A percentile compares a stretch with the other conserved stretches of the same genome.
Evolutionary conservation across 805 yeast genomes (phyloP).

Genomic region (Ogataea henricii): DNA sequence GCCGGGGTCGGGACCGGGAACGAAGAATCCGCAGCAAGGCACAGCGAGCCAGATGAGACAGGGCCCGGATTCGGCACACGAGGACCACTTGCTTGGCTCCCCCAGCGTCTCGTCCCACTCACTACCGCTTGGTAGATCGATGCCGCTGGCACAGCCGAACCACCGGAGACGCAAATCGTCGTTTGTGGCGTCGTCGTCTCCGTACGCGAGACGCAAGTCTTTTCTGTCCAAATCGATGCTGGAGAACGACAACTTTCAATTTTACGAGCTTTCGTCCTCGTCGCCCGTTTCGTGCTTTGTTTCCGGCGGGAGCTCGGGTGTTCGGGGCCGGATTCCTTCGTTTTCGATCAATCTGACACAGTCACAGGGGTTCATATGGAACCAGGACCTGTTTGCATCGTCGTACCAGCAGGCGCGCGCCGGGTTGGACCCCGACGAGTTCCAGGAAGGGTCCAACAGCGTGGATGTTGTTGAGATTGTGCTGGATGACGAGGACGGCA

Average conservation of each 20-base stretch:
- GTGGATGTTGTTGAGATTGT: slow-evolving; percentile 31
- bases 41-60: background rate
- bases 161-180: slow-evolving; percentile 32
- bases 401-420: slow-evolving; percentile 62
- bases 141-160: slow-evolving; percentile 3
- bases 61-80: background rate
- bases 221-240: slow-evolving; percentile 61
- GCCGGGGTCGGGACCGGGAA: too few relatives aligned
- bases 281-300: slow-evolving; percentile 13
- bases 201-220: slow-evolving; percentile 56
- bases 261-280: slow-evolving; percentile 47
- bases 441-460: slow-evolving; percentile 20
- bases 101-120: background rate
- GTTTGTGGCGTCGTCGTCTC: slow-evolving; percentile 44
- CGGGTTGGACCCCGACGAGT: slow-evolving; percentile 29
- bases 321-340: slow-evolving; percentile 31
- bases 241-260: slow-evolving; percentile 53
- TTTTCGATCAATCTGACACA: slow-evolving; percentile 53
- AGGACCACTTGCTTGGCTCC: background rate
- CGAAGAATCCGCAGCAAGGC: too few relatives aligned
- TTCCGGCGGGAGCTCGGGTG: slow-evolving; percentile 10
- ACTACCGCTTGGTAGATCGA: slow-evolving; percentile 5
- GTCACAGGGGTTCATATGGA: slow-evolving; percentile 75
- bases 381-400: slow-evolving; percentile 74
- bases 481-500: slow-evolving; percentile 20